These are phyloP conservation scores for Chlorella sp. DNA, from an alignment of 139 green algal genomes.

Conservation along the genomic window DNA sequence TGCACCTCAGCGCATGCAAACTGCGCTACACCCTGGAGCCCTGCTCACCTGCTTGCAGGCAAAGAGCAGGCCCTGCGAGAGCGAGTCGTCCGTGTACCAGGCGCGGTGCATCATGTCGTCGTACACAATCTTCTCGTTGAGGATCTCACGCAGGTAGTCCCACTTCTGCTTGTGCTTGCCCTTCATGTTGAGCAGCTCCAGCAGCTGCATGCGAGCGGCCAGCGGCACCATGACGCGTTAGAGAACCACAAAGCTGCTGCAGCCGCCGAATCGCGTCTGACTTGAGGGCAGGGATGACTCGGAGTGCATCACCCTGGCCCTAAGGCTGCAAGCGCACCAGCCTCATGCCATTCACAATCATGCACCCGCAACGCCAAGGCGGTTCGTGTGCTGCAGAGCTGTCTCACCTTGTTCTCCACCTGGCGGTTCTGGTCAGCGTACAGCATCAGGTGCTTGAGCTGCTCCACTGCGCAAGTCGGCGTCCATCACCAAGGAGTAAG, in stretches of 20 bases:
- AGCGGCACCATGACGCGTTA: too few relatives aligned
- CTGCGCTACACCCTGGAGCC: not conserved
- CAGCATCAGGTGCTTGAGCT: constrained; percentile 43
- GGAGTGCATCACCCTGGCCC: too few relatives aligned
- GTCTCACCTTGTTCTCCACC: constrained; percentile 42
- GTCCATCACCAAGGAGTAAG: not conserved
- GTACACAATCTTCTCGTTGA: constrained; percentile 45
- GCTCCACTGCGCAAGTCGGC: constrained; percentile 36
- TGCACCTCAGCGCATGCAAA: not conserved
- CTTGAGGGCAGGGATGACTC: too few relatives aligned
- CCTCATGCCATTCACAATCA: too few relatives aligned
- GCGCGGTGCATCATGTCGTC: constrained; percentile 38
- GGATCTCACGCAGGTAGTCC: constrained; percentile 39
- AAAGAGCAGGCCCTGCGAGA: constrained; percentile 24
- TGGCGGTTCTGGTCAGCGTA: constrained; percentile 41
- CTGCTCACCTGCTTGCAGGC: constrained; percentile 24
- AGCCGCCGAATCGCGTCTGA: too few relatives aligned
- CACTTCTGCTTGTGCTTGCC: constrained; percentile 54
- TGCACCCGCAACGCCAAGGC: not conserved
- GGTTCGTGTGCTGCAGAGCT: not conserved
- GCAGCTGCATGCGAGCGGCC: constrained; percentile 35
- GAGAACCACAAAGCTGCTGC: too few relatives aligned
- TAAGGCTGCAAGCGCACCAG: too few relatives aligned
- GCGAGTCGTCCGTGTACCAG: constrained; percentile 21
- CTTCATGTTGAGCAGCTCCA: constrained; percentile 57